Evolutionary conservation across 2,329 filamentous ascomycete species (phyloP).

Genomic region (Colletotrichum plurivorum): DNA sequence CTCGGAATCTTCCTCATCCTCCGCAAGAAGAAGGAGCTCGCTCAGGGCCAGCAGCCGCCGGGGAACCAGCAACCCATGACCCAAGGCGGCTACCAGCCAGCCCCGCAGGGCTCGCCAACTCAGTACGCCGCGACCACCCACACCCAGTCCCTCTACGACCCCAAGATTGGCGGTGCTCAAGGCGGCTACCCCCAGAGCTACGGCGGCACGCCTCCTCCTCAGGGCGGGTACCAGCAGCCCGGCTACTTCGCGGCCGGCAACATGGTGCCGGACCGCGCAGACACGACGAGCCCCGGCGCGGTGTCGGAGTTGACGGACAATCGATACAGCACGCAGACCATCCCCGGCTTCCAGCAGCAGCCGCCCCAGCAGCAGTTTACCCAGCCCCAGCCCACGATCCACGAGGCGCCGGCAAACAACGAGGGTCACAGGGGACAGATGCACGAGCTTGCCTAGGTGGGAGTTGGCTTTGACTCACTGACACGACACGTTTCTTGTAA

Average conservation of each 20-base stretch:
- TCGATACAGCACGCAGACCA: conserved; percentile 34
- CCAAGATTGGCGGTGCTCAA: conserved; percentile 43
- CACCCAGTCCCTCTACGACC: conserved; percentile 46
- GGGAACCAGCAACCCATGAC: conserved; percentile 10
- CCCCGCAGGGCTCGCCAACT: neutral
- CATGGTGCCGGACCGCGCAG: conserved; percentile 36
- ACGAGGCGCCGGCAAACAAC: conserved; percentile 55
- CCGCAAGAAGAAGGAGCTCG: conserved; percentile 47
- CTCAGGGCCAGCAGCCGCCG: conserved; percentile 15
- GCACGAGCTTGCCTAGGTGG: conserved; percentile 54
- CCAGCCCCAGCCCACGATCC: conserved; percentile 47
- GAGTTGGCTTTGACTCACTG: neutral
- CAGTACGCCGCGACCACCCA: conserved; percentile 23
- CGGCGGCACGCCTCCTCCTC: conserved; percentile 42
- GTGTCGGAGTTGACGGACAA: conserved; percentile 31
- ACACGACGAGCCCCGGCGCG: conserved; percentile 37
- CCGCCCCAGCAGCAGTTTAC: conserved; percentile 38
- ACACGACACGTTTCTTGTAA: neutral
- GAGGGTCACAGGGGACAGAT: conserved; percentile 56
- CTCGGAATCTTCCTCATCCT: conserved; percentile 50
- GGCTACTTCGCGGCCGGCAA: conserved; percentile 41
- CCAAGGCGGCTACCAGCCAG: conserved; percentile 20
- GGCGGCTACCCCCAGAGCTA: conserved; percentile 35
- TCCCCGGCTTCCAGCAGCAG: conserved; percentile 41
- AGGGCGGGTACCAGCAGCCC: conserved; percentile 26